Evolutionary conservation across 768 basidiomycete species (phyloP).

Genomic region (Psilocybe subaeruginosa): DNA sequence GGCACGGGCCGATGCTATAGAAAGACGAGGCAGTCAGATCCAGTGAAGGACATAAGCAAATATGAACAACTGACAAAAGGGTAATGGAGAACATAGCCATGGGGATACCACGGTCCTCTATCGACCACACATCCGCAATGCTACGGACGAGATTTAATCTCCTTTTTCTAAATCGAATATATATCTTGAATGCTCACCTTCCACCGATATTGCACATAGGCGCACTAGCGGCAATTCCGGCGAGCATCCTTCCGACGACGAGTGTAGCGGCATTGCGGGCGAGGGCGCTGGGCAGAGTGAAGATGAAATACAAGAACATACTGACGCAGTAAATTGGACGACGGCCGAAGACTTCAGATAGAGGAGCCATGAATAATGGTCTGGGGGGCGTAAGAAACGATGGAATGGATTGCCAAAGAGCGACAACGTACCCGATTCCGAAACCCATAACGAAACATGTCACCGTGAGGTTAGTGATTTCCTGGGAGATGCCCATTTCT

Average conservation of each 20-base stretch:
- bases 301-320: slow-evolving; percentile 45
- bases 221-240: slow-evolving; percentile 45
- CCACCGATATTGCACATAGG: slow-evolving; percentile 50
- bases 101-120: slow-evolving; percentile 46
- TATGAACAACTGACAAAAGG: slow-evolving; percentile 38
- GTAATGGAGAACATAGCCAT: slow-evolving; percentile 52
- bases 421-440: slow-evolving; percentile 35
- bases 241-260: slow-evolving; percentile 45
- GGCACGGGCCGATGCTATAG: slow-evolving; percentile 43
- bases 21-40: background rate
- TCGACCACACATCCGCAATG: slow-evolving; percentile 44
- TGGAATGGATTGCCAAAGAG: slow-evolving; percentile 13
- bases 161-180: background rate
- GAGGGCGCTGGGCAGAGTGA: slow-evolving; percentile 49
- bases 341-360: slow-evolving; percentile 42
- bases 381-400: slow-evolving; percentile 25
- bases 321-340: slow-evolving; percentile 38
- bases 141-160: slow-evolving; percentile 8
- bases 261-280: slow-evolving; percentile 46
- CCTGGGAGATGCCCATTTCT: slow-evolving; percentile 34
- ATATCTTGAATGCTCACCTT: slow-evolving; percentile 24
- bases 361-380: slow-evolving; percentile 43
- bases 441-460: slow-evolving; percentile 47
- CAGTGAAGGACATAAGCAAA: background rate
- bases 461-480: slow-evolving; percentile 43